Percentiles rank a stretch among this genome's conserved stretches.
These are phyloP conservation scores for Cercospora janseana DNA, from an alignment of 2,329 filamentous ascomycete species.

Conservation along the genomic window DNA sequence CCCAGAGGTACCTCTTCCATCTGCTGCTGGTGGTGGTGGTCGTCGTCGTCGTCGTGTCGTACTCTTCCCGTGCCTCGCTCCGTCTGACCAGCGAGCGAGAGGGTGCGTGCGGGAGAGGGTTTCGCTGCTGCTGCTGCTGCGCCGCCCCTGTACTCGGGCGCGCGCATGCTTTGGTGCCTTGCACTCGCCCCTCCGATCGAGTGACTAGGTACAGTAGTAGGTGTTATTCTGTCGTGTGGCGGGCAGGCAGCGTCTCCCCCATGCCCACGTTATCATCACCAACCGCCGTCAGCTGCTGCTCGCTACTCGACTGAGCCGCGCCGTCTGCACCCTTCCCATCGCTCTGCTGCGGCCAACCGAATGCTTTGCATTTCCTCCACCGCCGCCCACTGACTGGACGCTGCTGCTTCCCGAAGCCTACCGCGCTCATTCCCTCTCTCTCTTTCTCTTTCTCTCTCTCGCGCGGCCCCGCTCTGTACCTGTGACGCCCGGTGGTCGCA, in stretches of 20 bases:
- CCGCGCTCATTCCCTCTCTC: conserved; percentile 26
- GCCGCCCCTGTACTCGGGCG: no score
- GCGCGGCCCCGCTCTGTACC: conserved; percentile 24
- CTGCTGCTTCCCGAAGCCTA: conserved; percentile 14
- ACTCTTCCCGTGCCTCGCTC: conserved; percentile 1
- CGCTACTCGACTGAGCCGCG: no score
- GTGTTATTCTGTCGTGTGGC: no score
- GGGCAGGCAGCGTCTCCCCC: conserved; percentile 21
- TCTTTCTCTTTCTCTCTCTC: conserved; percentile 15
- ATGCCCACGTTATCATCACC: conserved; percentile 19
- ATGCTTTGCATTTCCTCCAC: conserved; percentile 13
- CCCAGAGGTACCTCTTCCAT: conserved; percentile 16
- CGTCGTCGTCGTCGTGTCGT: no score
- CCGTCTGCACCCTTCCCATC: conserved; percentile 16
- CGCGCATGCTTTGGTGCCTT: conserved; percentile 21
- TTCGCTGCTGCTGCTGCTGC: conserved; percentile 12
- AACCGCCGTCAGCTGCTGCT: conserved; percentile 21
- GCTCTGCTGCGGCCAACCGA: conserved; percentile 20
- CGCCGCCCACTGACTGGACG: conserved; percentile 16
- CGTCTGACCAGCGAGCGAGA: conserved; percentile 6
- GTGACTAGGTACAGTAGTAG: no score
- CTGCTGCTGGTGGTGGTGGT: conserved; percentile 6
- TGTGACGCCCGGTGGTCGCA: conserved; percentile 15
- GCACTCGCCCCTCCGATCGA: conserved; percentile 22
- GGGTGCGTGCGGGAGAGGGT: no score